A percentile compares a stretch with the other conserved stretches of the same genome.
Conservation (phyloP, 225 moss, liverwort and hornwort genomes). For the Sphagnum contortum region DNA sequence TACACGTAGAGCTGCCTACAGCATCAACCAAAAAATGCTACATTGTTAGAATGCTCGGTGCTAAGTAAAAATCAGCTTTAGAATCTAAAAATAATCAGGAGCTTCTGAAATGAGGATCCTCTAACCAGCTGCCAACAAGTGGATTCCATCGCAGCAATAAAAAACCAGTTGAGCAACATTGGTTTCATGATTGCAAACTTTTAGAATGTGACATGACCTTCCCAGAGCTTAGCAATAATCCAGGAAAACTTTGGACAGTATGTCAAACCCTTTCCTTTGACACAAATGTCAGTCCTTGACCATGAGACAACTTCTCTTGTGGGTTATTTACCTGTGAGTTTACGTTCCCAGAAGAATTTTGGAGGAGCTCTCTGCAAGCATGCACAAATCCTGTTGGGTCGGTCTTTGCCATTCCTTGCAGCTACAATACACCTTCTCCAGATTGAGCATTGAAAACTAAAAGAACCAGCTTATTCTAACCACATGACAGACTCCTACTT, state of each 20-base stretch:
- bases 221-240: too few relatives aligned
- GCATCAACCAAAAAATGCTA: background rate
- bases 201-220: too few relatives aligned
- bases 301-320: too few relatives aligned
- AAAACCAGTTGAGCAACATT: background rate
- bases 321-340: slow-evolving; percentile 28
- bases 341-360: slow-evolving; percentile 28
- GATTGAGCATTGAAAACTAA: too few relatives aligned
- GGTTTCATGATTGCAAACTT: too few relatives aligned
- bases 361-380: slow-evolving; percentile 64
- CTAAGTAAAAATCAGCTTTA: background rate
- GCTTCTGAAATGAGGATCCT: background rate
- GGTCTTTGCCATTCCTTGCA: slow-evolving; percentile 66
- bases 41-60: background rate
- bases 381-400: slow-evolving; percentile 60
- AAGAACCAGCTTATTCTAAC: too few relatives aligned
- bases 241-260: too few relatives aligned
- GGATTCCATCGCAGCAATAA: background rate
- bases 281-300: too few relatives aligned
- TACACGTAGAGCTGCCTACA: slow-evolving; percentile 63
- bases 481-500: too few relatives aligned
- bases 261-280: too few relatives aligned
- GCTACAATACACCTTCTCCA: slow-evolving; percentile 20
- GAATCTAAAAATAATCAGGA: slow-evolving; percentile 2
- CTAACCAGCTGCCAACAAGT: too few relatives aligned